Evolutionary conservation across 164 flowering plant species (phyloP).

Genomic region (Umbellularia californica): DNA sequence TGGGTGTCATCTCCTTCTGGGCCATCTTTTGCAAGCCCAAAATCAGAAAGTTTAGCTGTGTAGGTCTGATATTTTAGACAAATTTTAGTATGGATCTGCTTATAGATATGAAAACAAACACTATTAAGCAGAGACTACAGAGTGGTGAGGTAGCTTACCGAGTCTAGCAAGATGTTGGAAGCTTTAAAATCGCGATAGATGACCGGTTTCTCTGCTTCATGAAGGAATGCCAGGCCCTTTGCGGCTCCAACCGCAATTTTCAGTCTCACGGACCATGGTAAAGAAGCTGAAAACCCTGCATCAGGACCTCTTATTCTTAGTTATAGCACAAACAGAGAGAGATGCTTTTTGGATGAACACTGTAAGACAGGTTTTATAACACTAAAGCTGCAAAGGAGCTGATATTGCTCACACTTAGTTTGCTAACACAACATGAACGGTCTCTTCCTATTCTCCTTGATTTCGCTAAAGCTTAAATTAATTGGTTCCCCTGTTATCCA

Average conservation of each 20-base stretch:
- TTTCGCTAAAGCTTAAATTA: no score
- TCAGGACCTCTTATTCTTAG: not conserved
- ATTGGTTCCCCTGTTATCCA: no score
- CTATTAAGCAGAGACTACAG: not conserved
- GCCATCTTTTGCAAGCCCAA: slow-evolving; percentile 85
- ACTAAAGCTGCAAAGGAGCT: not conserved
- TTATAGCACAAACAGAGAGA: not conserved
- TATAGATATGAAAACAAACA: not conserved
- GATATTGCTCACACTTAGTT: not conserved
- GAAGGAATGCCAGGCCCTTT: slow-evolving; percentile 80
- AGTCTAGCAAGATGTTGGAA: slow-evolving; percentile 71
- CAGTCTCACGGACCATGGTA: slow-evolving; percentile 80
- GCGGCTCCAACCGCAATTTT: slow-evolving; percentile 87
- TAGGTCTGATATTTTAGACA: slow-evolving; percentile 45
- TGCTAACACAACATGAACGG: not conserved
- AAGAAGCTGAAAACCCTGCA: slow-evolving; percentile 51
- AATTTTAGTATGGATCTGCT: not conserved
- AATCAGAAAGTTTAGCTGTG: slow-evolving; percentile 80
- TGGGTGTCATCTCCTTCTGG: slow-evolving; percentile 73
- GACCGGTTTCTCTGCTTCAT: slow-evolving; percentile 69
- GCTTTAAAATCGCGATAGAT: slow-evolving; percentile 85
- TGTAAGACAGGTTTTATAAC: not conserved
- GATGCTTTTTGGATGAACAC: not conserved
- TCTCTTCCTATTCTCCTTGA: no score
- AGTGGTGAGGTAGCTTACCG: slow-evolving; percentile 38